Evolutionary conservation across 768 basidiomycete genomes (phyloP).

Genomic region (Suillus subaureus): DNA sequence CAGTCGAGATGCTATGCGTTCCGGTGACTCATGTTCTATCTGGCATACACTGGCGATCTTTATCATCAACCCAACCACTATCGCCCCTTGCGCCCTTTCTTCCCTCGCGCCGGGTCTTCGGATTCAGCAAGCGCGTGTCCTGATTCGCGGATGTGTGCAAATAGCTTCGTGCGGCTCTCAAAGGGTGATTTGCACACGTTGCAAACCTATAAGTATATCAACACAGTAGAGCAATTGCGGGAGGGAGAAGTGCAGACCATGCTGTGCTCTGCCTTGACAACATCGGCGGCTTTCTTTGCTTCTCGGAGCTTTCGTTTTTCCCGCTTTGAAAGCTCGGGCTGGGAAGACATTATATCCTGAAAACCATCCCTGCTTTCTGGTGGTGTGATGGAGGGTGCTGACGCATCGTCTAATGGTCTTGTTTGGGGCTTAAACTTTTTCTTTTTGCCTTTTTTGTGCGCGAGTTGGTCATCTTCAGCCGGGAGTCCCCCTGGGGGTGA

Average conservation of each 20-base stretch:
- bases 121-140: slow-evolving; percentile 65
- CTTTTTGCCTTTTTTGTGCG: slow-evolving; percentile 12
- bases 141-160: slow-evolving; percentile 67
- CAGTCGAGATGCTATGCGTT: neutral
- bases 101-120: slow-evolving; percentile 26
- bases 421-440: slow-evolving; percentile 14
- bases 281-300: slow-evolving; percentile 56
- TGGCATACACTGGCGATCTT: neutral
- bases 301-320: slow-evolving; percentile 82
- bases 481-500: neutral
- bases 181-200: slow-evolving; percentile 71
- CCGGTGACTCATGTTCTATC: neutral
- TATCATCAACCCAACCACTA: neutral
- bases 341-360: slow-evolving; percentile 7
- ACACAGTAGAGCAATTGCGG: slow-evolving; percentile 6
- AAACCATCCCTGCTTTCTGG: neutral
- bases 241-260: slow-evolving; percentile 15
- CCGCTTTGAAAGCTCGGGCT: slow-evolving; percentile 61
- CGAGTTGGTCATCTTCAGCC: slow-evolving; percentile 10
- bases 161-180: slow-evolving; percentile 71
- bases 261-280: slow-evolving; percentile 1
- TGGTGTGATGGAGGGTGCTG: neutral
- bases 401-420: neutral
- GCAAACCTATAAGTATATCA: slow-evolving; percentile 45
- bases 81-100: slow-evolving; percentile 35